Conservation (phyloP, 2,329 filamentous ascomycete species). For the Cladophialophora yegresii region DNA sequence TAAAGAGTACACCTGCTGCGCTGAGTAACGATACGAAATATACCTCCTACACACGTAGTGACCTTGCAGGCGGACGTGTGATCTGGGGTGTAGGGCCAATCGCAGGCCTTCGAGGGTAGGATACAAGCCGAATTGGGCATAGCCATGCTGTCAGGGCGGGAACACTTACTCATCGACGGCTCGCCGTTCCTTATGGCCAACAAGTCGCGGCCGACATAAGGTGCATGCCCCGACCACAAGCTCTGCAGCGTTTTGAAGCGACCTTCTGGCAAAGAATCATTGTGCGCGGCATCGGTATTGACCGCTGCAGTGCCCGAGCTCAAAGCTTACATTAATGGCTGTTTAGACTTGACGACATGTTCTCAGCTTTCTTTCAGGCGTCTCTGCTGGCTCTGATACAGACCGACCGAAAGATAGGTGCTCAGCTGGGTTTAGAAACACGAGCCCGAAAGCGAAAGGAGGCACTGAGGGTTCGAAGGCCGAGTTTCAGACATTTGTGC, state of each 20-base stretch:
- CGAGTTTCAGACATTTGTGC: background rate
- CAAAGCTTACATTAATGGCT: background rate
- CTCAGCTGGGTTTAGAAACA: background rate
- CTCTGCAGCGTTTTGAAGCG: background rate
- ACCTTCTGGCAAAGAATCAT: background rate
- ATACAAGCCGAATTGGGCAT: background rate
- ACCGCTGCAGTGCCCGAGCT: background rate
- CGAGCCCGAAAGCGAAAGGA: background rate
- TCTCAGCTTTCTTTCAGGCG: background rate
- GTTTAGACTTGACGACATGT: background rate
- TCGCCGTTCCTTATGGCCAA: background rate
- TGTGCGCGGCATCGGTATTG: background rate
- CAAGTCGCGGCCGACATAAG: background rate
- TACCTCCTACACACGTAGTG: background rate
- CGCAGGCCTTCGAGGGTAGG: background rate
- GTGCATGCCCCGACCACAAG: background rate
- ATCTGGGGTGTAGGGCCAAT: background rate
- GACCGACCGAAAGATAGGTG: background rate
- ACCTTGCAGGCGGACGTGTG: background rate
- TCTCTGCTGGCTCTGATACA: background rate
- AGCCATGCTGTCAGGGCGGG: background rate
- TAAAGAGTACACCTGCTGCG: background rate
- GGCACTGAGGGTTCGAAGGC: background rate
- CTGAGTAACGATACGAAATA: background rate
- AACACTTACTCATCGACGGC: slow-evolving; percentile 4